These are phyloP conservation scores for Hamamelis virginiana DNA, from an alignment of 164 flowering plant genomes.

Conservation along the genomic window DNA sequence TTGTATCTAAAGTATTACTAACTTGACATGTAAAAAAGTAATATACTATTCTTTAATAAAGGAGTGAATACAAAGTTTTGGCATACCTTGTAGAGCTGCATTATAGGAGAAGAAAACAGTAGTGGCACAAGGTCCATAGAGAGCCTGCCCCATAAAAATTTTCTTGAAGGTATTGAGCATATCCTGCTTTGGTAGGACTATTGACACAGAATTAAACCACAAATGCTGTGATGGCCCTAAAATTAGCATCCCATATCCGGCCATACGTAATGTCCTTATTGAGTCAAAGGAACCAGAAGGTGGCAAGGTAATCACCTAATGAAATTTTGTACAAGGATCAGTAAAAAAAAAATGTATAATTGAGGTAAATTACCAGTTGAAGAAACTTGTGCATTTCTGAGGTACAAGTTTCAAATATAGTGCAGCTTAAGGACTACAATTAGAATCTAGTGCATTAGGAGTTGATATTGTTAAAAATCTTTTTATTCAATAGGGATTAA, in stretches of 20 bases:
- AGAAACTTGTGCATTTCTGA: not conserved
- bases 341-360: not conserved
- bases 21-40: too few relatives aligned
- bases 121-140: slow-evolving; percentile 41
- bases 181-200: slow-evolving; percentile 43
- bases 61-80: not conserved
- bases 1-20: too few relatives aligned
- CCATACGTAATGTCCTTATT: slow-evolving; percentile 50
- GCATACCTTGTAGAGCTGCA: slow-evolving; percentile 52
- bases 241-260: slow-evolving; percentile 45
- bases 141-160: slow-evolving; percentile 46
- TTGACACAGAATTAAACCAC: slow-evolving; percentile 53
- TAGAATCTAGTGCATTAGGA: too few relatives aligned
- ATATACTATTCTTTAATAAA: too few relatives aligned
- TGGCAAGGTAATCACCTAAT: slow-evolving; percentile 37
- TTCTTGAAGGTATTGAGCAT: slow-evolving; percentile 47
- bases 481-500: too few relatives aligned
- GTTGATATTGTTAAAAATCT: too few relatives aligned
- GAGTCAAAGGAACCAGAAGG: slow-evolving; percentile 37
- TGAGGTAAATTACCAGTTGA: not conserved
- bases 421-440: too few relatives aligned
- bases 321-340: not conserved
- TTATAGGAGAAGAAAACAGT: slow-evolving; percentile 55
- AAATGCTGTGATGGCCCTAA: slow-evolving; percentile 57
- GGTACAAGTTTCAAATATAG: not conserved